Evolutionary conservation across 306 rosid species (phyloP), one percentile per base, ranked within the genome.

Genomic region (Ammopiptanthus mongolicus): DNA sequence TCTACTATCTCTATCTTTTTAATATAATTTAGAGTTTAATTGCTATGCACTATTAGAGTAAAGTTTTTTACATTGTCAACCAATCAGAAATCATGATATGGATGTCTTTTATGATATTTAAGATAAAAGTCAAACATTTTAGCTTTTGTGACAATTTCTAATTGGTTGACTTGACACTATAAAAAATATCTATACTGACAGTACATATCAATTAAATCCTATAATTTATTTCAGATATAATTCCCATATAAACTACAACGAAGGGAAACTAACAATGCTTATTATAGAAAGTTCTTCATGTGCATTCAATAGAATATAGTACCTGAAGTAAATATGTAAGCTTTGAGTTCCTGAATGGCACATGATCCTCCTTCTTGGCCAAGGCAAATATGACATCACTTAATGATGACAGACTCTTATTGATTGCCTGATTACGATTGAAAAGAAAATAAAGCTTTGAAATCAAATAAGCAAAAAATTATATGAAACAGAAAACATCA

Each of bases 321-420:
- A 92, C 98, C 97, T 95, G 99, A 77, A 95, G 99, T 68, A 95
- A 92, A 82, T 95, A 95, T 44, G 99, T 95, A 25, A 95, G 99
- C 84, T 92, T 95, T 19, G 99, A 95, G 91, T 95, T 92, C 77
- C 99, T 81, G 83, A 87, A 95, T 57, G 99, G 99, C 15, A 95
- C 77, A 37, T 95, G 88, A 46, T 95, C 99, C 66, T 95, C 97
- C 89, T 92, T 92, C 91, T 92, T 95, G 73, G 97, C 97, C 91
- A 95, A 85, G 52, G 99, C 76, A 78, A 92, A 92, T 84, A 95
- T 95, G 28, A 95, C 99, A 71, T 95, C 99, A 70, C 97, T 92
- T 59, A 95, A 79, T 39, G 91, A 95, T 51, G 99, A 95, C 39
- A 95, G 61, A 76, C 99, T 95, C 82, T 84, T 90, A 66, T 95